phyloP scores from a whole-genome alignment of 2,329 filamentous ascomycete genomes.

The Sphaerulina populicola region DNA sequence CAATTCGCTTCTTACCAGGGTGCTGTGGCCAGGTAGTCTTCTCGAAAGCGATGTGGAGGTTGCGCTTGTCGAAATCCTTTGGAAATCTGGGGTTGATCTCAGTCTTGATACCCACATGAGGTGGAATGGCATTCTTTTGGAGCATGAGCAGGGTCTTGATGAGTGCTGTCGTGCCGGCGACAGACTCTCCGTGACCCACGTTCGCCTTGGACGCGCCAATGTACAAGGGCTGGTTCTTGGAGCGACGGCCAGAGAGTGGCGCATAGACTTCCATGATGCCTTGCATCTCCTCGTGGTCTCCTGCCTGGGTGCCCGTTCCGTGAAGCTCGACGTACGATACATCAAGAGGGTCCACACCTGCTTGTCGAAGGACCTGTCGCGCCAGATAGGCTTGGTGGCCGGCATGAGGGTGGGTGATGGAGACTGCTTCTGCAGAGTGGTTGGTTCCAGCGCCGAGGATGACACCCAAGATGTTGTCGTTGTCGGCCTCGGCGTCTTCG shows the following conservation, averaged over 20 bases:
- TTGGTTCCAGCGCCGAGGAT: slow-evolving; percentile 14
- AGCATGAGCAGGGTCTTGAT: slow-evolving; percentile 60
- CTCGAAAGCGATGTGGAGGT: slow-evolving; percentile 49
- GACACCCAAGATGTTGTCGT: slow-evolving; percentile 25
- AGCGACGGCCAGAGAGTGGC: slow-evolving; percentile 12
- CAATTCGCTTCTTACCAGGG: slow-evolving; percentile 31
- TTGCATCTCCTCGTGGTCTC: slow-evolving; percentile 17
- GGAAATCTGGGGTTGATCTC: slow-evolving; percentile 55
- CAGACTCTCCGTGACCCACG: slow-evolving; percentile 28
- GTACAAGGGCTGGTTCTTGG: slow-evolving; percentile 15
- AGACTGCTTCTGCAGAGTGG: slow-evolving; percentile 13
- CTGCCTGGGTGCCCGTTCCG: slow-evolving; percentile 19
- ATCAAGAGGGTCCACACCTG: slow-evolving; percentile 13
- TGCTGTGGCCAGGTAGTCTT: slow-evolving; percentile 35
- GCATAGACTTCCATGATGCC: slow-evolving; percentile 7
- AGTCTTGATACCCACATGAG: slow-evolving; percentile 59
- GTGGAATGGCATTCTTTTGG: slow-evolving; percentile 54
- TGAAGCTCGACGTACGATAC: slow-evolving; percentile 18
- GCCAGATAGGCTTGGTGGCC: slow-evolving; percentile 14
- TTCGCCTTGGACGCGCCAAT: slow-evolving; percentile 28
- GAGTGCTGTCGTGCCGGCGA: slow-evolving; percentile 44
- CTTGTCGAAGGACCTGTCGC: slow-evolving; percentile 10
- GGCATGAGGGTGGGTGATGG: slow-evolving; percentile 18
- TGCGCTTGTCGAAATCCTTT: slow-evolving; percentile 48
- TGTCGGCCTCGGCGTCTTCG: slow-evolving; percentile 29